These are phyloP conservation scores for Symmetrospora coprosmae DNA, from an alignment of 768 basidiomycete species.

Conservation along the genomic window DNA sequence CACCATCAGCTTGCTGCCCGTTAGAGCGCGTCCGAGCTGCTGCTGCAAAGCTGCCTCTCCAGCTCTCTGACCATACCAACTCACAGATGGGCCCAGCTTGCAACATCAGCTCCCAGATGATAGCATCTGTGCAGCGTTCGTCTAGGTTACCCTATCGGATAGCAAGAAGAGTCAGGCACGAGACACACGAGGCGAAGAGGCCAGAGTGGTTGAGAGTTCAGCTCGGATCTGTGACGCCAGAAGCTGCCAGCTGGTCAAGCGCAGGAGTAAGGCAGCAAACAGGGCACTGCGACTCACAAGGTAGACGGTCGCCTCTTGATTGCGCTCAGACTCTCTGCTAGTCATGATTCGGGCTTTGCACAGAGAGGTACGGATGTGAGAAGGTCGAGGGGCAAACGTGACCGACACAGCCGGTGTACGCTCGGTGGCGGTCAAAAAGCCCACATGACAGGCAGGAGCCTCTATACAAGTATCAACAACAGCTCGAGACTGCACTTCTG, in stretches of 20 bases:
- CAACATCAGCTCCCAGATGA: constrained; percentile 96
- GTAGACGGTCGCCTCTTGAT: constrained; percentile 18
- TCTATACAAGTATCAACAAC: too few species aligned
- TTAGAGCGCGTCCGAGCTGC: not conserved
- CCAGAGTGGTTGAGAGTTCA: too few species aligned
- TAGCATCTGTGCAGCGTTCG: constrained; percentile 80
- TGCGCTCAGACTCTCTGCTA: constrained; percentile 6
- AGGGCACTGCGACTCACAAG: not conserved
- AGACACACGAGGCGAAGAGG: too few species aligned
- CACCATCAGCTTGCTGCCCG: not conserved
- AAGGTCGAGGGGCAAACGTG: too few species aligned
- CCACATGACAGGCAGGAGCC: too few species aligned
- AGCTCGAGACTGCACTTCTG: too few species aligned
- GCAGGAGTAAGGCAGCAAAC: not conserved
- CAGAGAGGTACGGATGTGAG: too few species aligned
- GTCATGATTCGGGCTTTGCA: too few species aligned
- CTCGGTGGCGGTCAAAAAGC: too few species aligned
- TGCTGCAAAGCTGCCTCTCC: not conserved
- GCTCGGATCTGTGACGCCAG: too few species aligned
- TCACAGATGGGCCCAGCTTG: constrained; percentile 96
- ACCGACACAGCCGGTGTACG: too few species aligned
- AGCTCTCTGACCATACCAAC: constrained; percentile 35
- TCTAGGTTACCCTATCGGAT: constrained; percentile 81
- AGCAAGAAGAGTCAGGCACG: too few species aligned
- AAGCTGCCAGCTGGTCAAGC: not conserved